These are phyloP conservation scores for Naganishia liquefaciens DNA, from an alignment of 1,284 basidiomycete species.

Conservation along the genomic window DNA sequence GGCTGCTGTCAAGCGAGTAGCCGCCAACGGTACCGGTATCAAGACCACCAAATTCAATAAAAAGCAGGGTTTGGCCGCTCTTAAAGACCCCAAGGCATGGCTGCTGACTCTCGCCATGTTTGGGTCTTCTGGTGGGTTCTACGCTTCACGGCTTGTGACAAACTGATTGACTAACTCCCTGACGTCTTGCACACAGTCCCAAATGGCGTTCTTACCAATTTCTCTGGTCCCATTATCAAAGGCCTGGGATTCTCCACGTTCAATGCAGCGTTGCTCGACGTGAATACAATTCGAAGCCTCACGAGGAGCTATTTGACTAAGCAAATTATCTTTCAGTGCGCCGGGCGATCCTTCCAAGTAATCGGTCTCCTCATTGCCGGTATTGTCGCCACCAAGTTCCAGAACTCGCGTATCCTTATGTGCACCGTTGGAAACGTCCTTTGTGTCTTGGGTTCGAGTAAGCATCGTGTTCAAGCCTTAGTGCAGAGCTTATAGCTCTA, in stretches of 20 bases:
- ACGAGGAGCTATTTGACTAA: no score
- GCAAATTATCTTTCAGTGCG: no score
- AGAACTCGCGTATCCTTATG: conserved; percentile 48
- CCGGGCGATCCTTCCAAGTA: conserved; percentile 47
- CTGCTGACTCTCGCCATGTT: conserved; percentile 37
- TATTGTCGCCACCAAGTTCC: conserved; percentile 45
- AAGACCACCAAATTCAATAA: conserved; percentile 46
- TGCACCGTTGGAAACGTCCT: conserved; percentile 46
- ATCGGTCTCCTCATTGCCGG: conserved; percentile 48
- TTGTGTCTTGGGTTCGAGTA: conserved; percentile 34
- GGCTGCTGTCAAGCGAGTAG: conserved; percentile 46
- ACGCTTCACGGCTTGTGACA: conserved; percentile 1
- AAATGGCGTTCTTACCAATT: conserved; percentile 51
- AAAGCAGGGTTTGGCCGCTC: conserved; percentile 42
- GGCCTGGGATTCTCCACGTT: conserved; percentile 45
- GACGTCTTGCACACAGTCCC: conserved; percentile 36
- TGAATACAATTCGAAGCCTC: no score
- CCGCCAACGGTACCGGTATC: conserved; percentile 42
- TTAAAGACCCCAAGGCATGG: conserved; percentile 47
- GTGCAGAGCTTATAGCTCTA: conserved; percentile 7
- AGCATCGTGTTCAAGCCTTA: not conserved
- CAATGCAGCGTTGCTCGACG: conserved; percentile 47
- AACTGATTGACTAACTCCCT: no score
- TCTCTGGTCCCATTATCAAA: conserved; percentile 48
- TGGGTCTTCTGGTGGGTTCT: conserved; percentile 12